These are phyloP conservation scores for Alternaria gaisen DNA, from an alignment of 2,329 filamentous ascomycete species.

Conservation along the genomic window DNA sequence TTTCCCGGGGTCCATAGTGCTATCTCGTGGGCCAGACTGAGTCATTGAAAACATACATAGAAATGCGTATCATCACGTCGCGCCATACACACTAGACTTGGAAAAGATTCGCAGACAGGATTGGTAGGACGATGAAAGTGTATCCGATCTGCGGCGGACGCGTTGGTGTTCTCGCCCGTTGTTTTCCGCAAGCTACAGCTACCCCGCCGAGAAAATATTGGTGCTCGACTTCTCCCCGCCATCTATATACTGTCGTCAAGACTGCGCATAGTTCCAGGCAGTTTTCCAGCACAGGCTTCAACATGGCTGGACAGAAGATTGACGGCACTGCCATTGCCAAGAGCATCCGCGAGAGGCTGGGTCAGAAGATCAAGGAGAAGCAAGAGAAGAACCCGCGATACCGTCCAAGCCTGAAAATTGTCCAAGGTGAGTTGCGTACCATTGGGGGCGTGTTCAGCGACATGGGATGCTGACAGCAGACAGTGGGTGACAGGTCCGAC, in stretches of 20 bases:
- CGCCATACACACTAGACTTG: slow-evolving; percentile 33
- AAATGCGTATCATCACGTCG: slow-evolving; percentile 27
- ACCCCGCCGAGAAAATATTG: slow-evolving; percentile 44
- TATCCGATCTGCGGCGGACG: slow-evolving; percentile 45
- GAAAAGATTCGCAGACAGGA: slow-evolving; percentile 36
- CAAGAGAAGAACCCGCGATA: slow-evolving; percentile 87
- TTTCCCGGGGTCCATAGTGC: slow-evolving; percentile 18
- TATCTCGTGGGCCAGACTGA: slow-evolving; percentile 22
- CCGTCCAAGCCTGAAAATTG: slow-evolving; percentile 89
- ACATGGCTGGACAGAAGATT: slow-evolving; percentile 89
- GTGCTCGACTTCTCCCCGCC: slow-evolving; percentile 28
- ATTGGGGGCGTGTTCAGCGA: slow-evolving; percentile 4
- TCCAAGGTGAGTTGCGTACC: slow-evolving; percentile 74
- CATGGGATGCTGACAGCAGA: slow-evolving; percentile 11
- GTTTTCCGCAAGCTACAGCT: slow-evolving; percentile 41
- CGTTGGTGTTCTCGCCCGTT: slow-evolving; percentile 36
- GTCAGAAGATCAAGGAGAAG: slow-evolving; percentile 79
- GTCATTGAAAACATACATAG: slow-evolving; percentile 25
- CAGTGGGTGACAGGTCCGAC: slow-evolving; percentile 92
- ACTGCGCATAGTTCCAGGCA: slow-evolving; percentile 22
- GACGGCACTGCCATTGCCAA: slow-evolving; percentile 97
- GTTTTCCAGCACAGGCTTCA: slow-evolving; percentile 64
- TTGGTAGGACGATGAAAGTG: slow-evolving; percentile 34
- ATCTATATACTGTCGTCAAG: slow-evolving; percentile 28
- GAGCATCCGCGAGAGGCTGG: slow-evolving; percentile 83